Conservation (phyloP, 2,329 filamentous ascomycete species). For the Trichoderma oligosporum region DNA sequence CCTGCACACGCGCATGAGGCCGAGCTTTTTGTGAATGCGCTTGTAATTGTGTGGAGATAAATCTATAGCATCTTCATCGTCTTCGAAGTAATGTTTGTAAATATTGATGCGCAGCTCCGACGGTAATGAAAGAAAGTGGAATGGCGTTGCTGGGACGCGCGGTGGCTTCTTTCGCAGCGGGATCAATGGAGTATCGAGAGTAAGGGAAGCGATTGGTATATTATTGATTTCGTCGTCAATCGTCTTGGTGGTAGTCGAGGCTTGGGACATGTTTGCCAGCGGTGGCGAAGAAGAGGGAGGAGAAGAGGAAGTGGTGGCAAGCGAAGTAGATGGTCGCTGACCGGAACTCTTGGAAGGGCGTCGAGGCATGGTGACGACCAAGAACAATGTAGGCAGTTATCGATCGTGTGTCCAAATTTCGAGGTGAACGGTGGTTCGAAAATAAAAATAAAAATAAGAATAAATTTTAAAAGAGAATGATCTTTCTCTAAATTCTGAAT, state of each 20-base stretch:
- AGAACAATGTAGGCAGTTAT: not conserved
- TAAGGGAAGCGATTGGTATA: slow-evolving; percentile 42
- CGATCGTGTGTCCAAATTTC: not conserved
- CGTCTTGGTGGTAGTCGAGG: slow-evolving; percentile 31
- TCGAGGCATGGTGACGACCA: slow-evolving; percentile 23
- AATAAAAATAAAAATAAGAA: no score
- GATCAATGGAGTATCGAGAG: slow-evolving; percentile 38
- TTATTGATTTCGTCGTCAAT: slow-evolving; percentile 40
- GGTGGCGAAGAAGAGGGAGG: no score
- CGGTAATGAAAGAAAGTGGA: slow-evolving; percentile 64
- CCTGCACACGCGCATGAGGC: slow-evolving; percentile 58
- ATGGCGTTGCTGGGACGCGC: slow-evolving; percentile 42
- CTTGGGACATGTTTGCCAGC: not conserved
- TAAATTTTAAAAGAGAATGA: no score
- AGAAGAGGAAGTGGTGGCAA: slow-evolving; percentile 13
- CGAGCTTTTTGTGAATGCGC: slow-evolving; percentile 55
- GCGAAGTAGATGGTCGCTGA: slow-evolving; percentile 16
- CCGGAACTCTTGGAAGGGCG: slow-evolving; percentile 25
- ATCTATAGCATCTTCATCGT: slow-evolving; percentile 56
- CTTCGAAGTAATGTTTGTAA: slow-evolving; percentile 60
- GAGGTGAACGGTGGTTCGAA: not conserved
- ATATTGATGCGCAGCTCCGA: slow-evolving; percentile 67
- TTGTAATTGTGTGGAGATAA: slow-evolving; percentile 64
- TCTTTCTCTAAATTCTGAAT: not conserved
- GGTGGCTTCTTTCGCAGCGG: slow-evolving; percentile 32